Conservation (phyloP, 2,329 filamentous ascomycete species). For the Venturia carpophila region DNA sequence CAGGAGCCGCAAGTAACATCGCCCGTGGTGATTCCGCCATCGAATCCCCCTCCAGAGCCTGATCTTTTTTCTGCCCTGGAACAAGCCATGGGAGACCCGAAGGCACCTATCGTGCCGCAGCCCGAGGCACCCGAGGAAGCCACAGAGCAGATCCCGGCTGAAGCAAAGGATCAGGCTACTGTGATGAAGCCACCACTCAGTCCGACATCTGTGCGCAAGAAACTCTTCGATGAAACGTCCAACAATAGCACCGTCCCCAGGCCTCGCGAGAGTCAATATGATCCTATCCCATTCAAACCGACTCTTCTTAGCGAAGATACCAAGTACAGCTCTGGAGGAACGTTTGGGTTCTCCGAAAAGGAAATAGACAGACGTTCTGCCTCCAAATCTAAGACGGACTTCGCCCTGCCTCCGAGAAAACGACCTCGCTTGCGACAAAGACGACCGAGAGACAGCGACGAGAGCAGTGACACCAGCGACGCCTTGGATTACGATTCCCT, state of each 20-base stretch:
- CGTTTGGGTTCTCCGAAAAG: constrained; percentile 11
- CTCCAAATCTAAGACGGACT: background rate
- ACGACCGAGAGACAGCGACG: constrained; percentile 12
- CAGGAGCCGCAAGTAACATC: background rate
- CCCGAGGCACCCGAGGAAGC: background rate
- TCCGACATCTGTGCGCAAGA: constrained; percentile 37
- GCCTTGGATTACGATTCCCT: constrained; percentile 9
- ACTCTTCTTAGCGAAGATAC: constrained; percentile 42
- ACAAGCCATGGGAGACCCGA: background rate
- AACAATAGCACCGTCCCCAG: background rate
- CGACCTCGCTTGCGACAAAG: background rate
- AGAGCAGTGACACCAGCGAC: background rate
- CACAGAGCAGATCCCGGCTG: background rate
- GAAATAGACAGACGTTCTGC: background rate
- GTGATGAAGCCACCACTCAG: constrained; percentile 30
- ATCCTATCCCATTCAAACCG: constrained; percentile 44
- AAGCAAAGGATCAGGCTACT: background rate
- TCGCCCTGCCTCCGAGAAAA: background rate
- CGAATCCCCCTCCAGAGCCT: background rate
- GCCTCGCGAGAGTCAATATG: constrained; percentile 40
- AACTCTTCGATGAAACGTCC: constrained; percentile 32
- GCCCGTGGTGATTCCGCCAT: background rate
- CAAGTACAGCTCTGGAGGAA: constrained; percentile 44
- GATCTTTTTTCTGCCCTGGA: background rate
- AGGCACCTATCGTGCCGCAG: background rate